A percentile compares a stretch with the other conserved stretches of the same genome.
phyloP scores from a whole-genome alignment of 176 grass and related monocot species.

The Saccharum spontaneum region DNA sequence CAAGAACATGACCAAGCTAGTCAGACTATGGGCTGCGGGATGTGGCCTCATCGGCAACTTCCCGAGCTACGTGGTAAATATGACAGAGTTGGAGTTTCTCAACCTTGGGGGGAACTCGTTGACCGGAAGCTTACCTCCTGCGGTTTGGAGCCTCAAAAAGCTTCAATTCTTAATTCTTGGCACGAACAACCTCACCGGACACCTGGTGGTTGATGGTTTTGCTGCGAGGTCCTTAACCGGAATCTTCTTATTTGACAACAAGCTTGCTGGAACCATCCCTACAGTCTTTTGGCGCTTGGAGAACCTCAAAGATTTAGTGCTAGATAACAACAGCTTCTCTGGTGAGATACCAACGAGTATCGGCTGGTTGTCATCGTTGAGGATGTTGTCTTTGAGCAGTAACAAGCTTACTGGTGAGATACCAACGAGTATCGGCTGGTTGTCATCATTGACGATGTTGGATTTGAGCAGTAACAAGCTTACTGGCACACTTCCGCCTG shows the following conservation, averaged over 20 bases:
- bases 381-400: no score
- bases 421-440: neutral
- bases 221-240: no score
- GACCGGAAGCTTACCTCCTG: neutral
- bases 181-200: neutral
- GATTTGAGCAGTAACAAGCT: fast-evolving
- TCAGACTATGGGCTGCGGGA: neutral
- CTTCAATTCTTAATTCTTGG: conserved; percentile 4
- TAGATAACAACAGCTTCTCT: no score
- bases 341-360: no score
- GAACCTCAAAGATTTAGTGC: no score
- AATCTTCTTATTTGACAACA: no score
- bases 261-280: neutral
- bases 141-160: conserved; percentile 53
- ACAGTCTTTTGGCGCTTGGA: neutral
- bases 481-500: neutral
- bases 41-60: conserved; percentile 46
- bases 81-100: neutral
- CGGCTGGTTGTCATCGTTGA: no score
- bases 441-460: neutral
- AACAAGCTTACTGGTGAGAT: no score
- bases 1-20: conserved; percentile 43
- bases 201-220: neutral
- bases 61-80: conserved; percentile 28
- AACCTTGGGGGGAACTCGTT: neutral